Base-by-base conservation (phyloP, 1,284 basidiomycete genomes). In the Agroathelia rolfsii region DNA sequence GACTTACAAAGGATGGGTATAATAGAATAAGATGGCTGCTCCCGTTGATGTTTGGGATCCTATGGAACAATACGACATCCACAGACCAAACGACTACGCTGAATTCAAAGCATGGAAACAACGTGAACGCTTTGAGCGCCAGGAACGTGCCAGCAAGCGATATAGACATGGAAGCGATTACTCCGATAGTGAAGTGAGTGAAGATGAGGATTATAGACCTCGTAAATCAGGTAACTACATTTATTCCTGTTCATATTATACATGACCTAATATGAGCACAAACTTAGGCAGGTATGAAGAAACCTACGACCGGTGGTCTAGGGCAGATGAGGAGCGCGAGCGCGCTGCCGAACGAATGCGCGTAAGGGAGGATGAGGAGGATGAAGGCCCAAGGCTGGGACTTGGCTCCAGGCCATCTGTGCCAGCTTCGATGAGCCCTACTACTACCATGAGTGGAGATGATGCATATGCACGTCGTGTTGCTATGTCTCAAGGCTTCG, bases 1-100 rank as follows among this genome's bases (percentile, higher is more conserved):
- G 16, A 14, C 21, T 30, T n/a, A n/a, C n/a, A n/a, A n/a, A n/a
- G n/a, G n/a, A n/a, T n/a, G n/a, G n/a, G n/a, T 36, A 28, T 31
- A 30, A 12, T 44, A 84, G 77, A 76, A 79, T 46, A 80, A 77
- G 43, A 66, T 71, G 44, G 53, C 61, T 0, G 68, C 66, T 28
- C 53, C 62, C 5, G 41, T 70, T 2, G 55, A 55, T 2, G 55
- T 69, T 2, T 87, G 84, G 84, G 82, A 87, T 52, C 84, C 84
- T 6, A 54, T 56, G 37, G 85, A 88, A 44, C 64, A 63, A 19
- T 90, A 90, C 47, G 85, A 89, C 41, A 80, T 84, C 3, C 55
- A 76, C 18, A 70, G 80, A 20, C 86, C 87, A 2, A 89, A 88
- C 41, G 86, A 90, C 45, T 90, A 89, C 54, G 78, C 78, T 42